These are phyloP conservation scores for Mitragyna speciosa DNA, from an alignment of 257 asterid species.

Conservation along the genomic window DNA sequence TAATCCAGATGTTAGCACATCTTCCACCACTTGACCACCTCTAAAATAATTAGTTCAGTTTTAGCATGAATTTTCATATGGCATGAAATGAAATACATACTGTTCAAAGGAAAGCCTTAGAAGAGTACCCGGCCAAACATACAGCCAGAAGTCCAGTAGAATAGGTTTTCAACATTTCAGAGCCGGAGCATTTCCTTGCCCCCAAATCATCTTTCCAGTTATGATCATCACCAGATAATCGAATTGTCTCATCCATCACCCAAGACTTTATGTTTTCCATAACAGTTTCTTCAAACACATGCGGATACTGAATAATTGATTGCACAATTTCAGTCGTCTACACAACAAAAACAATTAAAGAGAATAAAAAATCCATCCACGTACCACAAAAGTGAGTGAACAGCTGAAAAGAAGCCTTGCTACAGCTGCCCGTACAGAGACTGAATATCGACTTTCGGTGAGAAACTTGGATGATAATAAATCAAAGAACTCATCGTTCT, in stretches of 20 bases:
- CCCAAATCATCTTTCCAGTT: constrained; percentile 65
- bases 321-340: constrained; percentile 27
- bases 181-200: constrained; percentile 57
- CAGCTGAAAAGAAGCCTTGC: constrained; percentile 91
- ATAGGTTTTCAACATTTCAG: constrained; percentile 81
- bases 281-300: constrained; percentile 84
- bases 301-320: constrained; percentile 79
- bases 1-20: constrained; percentile 86
- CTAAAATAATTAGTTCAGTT: constrained; percentile 42
- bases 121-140: constrained; percentile 66
- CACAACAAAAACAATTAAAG: constrained; percentile 11
- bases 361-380: background rate
- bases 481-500: constrained; percentile 87
- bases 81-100: background rate
- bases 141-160: constrained; percentile 93
- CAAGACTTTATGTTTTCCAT: constrained; percentile 74
- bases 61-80: background rate
- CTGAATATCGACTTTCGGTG: constrained; percentile 66
- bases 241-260: constrained; percentile 77
- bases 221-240: constrained; percentile 59
- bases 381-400: constrained; percentile 89
- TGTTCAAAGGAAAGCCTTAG: constrained; percentile 15
- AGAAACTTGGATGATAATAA: constrained; percentile 75
- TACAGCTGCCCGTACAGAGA: constrained; percentile 72
- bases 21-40: constrained; percentile 91